Conservation (phyloP, 352 stramenopile species). For the Aphanomyces euteiches region DNA sequence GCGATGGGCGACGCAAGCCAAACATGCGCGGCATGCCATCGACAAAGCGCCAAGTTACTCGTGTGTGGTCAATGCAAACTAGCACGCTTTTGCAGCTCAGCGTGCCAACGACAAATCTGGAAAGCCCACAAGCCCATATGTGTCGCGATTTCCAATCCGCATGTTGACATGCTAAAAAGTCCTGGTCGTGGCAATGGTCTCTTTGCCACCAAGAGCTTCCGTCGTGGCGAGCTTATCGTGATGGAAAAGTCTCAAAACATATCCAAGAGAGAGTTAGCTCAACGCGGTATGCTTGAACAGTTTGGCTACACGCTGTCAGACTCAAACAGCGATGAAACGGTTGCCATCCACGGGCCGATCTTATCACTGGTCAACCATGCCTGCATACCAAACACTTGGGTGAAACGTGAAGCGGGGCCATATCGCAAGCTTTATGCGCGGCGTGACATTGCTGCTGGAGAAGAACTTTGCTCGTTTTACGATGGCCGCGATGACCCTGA, state of each 20-base stretch:
- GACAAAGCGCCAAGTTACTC: constrained; percentile 21
- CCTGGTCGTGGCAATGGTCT: constrained; percentile 19
- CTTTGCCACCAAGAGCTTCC: constrained; percentile 21
- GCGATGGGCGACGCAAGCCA: constrained; percentile 9
- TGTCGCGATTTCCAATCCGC: constrained; percentile 16
- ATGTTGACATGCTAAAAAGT: constrained; percentile 22
- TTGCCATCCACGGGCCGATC: constrained; percentile 22
- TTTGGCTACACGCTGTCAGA: constrained; percentile 26
- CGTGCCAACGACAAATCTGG: constrained; percentile 28
- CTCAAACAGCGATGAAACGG: neutral
- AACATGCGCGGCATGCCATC: constrained; percentile 25
- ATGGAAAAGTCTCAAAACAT: constrained; percentile 25
- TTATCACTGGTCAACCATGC: constrained; percentile 25
- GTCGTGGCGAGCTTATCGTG: constrained; percentile 25
- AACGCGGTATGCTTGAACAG: constrained; percentile 12
- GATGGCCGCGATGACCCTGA: constrained; percentile 3
- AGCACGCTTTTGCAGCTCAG: constrained; percentile 23
- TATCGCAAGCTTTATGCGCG: constrained; percentile 28
- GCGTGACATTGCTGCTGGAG: constrained; percentile 26
- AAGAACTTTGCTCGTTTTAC: constrained; percentile 29
- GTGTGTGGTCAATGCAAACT: constrained; percentile 28
- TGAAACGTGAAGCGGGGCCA: constrained; percentile 24
- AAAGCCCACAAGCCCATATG: constrained; percentile 28
- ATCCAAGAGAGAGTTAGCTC: constrained; percentile 12
- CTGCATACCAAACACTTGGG: constrained; percentile 24